Conservation (phyloP, 345 rosid genomes). For the Bruguiera gymnorhiza region DNA sequence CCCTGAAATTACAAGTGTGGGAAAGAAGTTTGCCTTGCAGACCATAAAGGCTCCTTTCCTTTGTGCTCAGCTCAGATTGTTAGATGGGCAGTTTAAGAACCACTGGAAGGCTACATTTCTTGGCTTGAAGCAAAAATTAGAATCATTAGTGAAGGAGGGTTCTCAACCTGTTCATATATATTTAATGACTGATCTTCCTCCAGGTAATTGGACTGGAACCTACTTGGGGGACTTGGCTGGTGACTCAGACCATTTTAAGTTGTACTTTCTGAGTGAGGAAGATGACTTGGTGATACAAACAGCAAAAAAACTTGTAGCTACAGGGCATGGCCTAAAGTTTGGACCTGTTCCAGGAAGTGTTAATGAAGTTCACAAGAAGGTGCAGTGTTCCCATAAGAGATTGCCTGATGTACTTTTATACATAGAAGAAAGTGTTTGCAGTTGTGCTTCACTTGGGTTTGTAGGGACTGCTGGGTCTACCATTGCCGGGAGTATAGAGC, state of each 20-base stretch:
- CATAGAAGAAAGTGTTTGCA: slow-evolving; percentile 81
- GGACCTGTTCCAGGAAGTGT: slow-evolving; percentile 36
- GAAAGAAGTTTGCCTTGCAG: slow-evolving; percentile 54
- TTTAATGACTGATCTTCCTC: slow-evolving; percentile 93
- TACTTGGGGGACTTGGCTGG: slow-evolving; percentile 67
- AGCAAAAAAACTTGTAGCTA: slow-evolving; percentile 40
- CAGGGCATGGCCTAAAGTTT: slow-evolving; percentile 47
- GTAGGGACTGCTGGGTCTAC: slow-evolving; percentile 93
- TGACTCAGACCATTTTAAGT: slow-evolving; percentile 48
- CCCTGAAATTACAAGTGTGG: slow-evolving; percentile 58
- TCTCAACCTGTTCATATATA: slow-evolving; percentile 51
- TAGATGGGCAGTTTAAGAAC: slow-evolving; percentile 96
- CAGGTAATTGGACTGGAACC: slow-evolving; percentile 72
- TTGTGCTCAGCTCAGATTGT: slow-evolving; percentile 83
- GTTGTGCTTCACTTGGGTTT: slow-evolving; percentile 93
- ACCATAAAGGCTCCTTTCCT: slow-evolving; percentile 65
- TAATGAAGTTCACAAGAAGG: slow-evolving; percentile 26
- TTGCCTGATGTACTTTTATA: slow-evolving; percentile 57
- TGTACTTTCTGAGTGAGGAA: slow-evolving; percentile 53
- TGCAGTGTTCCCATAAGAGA: slow-evolving; percentile 39
- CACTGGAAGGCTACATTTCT: slow-evolving; percentile 70
- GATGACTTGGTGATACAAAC: slow-evolving; percentile 52
- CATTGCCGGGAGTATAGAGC: slow-evolving; percentile 73
- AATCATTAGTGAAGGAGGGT: slow-evolving; percentile 41
- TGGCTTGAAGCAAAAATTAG: slow-evolving; percentile 59